phyloP scores from a whole-genome alignment of 768 basidiomycete genomes.

The Calvatia gigantea region DNA sequence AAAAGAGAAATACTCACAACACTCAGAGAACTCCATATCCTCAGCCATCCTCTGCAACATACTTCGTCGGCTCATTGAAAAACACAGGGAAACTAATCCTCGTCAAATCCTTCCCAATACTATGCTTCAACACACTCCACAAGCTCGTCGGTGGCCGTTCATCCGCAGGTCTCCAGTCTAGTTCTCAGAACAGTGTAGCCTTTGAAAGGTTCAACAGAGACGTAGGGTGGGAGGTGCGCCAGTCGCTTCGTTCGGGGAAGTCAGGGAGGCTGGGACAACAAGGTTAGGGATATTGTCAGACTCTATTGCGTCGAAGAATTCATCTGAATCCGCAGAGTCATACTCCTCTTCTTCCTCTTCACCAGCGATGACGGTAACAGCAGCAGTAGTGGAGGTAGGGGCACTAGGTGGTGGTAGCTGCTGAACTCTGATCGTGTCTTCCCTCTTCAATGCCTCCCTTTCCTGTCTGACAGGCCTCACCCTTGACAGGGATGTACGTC shows the following conservation, averaged over 20 bases:
- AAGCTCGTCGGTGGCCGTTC: conserved; percentile 86
- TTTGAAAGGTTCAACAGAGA: conserved; percentile 43
- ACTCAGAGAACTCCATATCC: conserved; percentile 97
- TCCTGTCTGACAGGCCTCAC: background rate
- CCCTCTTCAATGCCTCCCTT: conserved; percentile 7
- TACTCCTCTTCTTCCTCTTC: conserved; percentile 23
- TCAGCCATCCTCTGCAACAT: conserved; percentile 98
- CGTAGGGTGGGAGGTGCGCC: conserved; percentile 10
- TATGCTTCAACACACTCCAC: conserved; percentile 93
- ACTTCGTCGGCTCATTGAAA: conserved; percentile 91
- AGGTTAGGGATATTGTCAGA: conserved; percentile 74
- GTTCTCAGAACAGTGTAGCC: conserved; percentile 67
- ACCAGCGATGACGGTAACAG: conserved; percentile 12
- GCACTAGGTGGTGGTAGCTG: background rate
- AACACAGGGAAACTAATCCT: conserved; percentile 94
- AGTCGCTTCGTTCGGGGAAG: conserved; percentile 35
- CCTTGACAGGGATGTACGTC: too few relatives aligned
- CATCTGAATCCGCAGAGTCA: conserved; percentile 74
- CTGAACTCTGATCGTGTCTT: conserved; percentile 16
- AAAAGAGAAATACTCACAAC: conserved; percentile 49
- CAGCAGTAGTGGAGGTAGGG: conserved; percentile 10
- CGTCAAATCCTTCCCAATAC: conserved; percentile 95
- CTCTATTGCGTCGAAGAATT: conserved; percentile 98
- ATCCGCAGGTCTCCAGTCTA: conserved; percentile 53
- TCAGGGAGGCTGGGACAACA: conserved; percentile 61